Base-by-base conservation (phyloP, 176 grass and related monocot species). In the Oryza brachyantha region DNA sequence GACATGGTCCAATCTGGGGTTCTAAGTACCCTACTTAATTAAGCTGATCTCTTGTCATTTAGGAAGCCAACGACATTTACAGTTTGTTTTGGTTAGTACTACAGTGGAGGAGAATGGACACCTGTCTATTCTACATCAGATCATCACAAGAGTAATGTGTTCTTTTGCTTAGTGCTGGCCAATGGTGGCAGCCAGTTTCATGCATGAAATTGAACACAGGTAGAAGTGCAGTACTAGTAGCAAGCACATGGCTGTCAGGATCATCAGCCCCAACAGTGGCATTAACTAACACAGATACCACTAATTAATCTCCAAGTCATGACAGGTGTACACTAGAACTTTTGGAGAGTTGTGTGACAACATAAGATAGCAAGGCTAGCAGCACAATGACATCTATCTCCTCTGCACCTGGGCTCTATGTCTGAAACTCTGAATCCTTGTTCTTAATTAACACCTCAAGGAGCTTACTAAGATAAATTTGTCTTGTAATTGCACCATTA, bases 211-310 rank as follows among this genome's bases (percentile, higher is more conserved):
- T 41, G 5, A 31, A 42, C 60, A 45, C 3, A 7, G n/a, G 6
- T n/a, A n/a, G n/a, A n/a, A n/a, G n/a, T n/a, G n/a, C n/a, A n/a
- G n/a, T n/a, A n/a, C n/a, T 41, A 14, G 48, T 79, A 38, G 63
- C 63, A 52, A 58, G 4, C 77, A 68, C 43, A 68, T 68, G 45
- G 21, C 13, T 68, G 76, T 67, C 63, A 79, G 32, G 22, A 39
- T 68, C 46, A 29, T 52, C 34, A 29, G 38, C 14, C 14, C 46
- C n/a, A 54, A 54, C 29, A 73, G n/a, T 78, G 76, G 29, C 29
- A 71, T 71, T 52, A 71, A 46, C 41, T 19, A 29, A 10, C 28
- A 29, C 14, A 72, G 8, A 34, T 4, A 32, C 31, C 10, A 28
- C 27, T 73, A 50, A 34, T 25, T 39, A 45, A 24, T 61, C 38